Base-by-base conservation (phyloP, 495 filamentous ascomycete species). In the Evansstolkia leycettana region DNA sequence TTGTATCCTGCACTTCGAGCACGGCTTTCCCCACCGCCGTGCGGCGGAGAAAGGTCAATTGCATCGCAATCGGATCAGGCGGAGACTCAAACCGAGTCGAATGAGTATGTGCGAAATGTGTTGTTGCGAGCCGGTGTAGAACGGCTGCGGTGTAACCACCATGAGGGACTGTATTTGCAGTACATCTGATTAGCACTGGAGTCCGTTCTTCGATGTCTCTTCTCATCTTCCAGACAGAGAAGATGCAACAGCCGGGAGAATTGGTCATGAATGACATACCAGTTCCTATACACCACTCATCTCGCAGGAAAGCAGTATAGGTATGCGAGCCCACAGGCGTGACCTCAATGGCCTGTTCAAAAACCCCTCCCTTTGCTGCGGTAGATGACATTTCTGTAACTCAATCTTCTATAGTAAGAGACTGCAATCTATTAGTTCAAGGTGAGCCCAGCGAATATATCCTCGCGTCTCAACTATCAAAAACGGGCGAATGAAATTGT, bases 111-210 rank as follows among this genome's bases (percentile, higher is more conserved):
- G 47, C 50, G 58, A 83, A 84, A 54, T 89, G 81, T 10, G 57
- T 62, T 2, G 54, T 51, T 6, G 75, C 73, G 14, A 80, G 70
- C 11, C 60, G 55, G 45, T 84, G 69, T 39, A 92, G 54, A 36
- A 74, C 52, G 3, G 78, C 63, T 13, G 78, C 77, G 8, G 81
- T 75, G 47, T 80, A 89, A 31, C 85, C 86, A 39, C 84, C 85
- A 47, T 94, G 83, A 13, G 84, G 84, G 4, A 94, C 85, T 84
- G 47, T 36, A 39, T 17, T 17, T 17, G n/a, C 13, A 36, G 45
- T 33, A 50, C 24, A 31, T 41, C 28, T 7, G 37, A 11, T 38
- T 7, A 24, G 31, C 32, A 46, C 3, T 19, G 23, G 16, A 29
- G 3, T 5, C 10, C 5, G 14, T 29, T 3, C 28, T 5, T 4